These are phyloP conservation scores for Lasiodiplodia citricola DNA, from an alignment of 2,329 filamentous ascomycete species.

Conservation along the genomic window DNA sequence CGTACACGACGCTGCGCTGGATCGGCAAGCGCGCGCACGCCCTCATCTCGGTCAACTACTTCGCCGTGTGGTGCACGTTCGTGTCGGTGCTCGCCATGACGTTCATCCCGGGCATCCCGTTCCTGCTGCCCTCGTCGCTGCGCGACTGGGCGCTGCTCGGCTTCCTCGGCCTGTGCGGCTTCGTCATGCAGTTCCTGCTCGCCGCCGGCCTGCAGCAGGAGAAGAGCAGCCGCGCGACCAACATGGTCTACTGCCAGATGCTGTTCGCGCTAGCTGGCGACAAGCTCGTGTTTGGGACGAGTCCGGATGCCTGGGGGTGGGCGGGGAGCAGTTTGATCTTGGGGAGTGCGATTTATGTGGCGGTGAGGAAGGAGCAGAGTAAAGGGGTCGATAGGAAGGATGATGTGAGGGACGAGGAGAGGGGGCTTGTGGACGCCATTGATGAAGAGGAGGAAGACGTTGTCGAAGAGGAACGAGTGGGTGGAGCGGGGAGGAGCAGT, in stretches of 20 bases:
- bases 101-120: slow-evolving; percentile 62
- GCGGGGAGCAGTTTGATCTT: slow-evolving; percentile 68
- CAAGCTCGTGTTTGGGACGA: slow-evolving; percentile 66
- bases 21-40: slow-evolving; percentile 82
- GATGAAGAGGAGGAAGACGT: not conserved
- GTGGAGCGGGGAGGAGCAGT: not conserved
- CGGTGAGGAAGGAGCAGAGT: slow-evolving; percentile 55
- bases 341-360: slow-evolving; percentile 69
- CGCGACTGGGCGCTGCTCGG: slow-evolving; percentile 71
- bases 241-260: slow-evolving; percentile 74
- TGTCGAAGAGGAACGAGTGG: not conserved
- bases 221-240: slow-evolving; percentile 57
- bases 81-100: slow-evolving; percentile 70
- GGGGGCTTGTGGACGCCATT: slow-evolving; percentile 31
- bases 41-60: slow-evolving; percentile 86
- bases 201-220: slow-evolving; percentile 77
- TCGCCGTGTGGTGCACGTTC: slow-evolving; percentile 71
- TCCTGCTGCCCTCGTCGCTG: slow-evolving; percentile 59
- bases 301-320: slow-evolving; percentile 63
- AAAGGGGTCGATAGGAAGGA: slow-evolving; percentile 32
- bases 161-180: slow-evolving; percentile 74
- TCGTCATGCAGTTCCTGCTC: slow-evolving; percentile 84
- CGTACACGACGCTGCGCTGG: slow-evolving; percentile 76
- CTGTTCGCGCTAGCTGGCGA: slow-evolving; percentile 70
- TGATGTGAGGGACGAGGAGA: slow-evolving; percentile 40